phyloP scores from a whole-genome alignment of 768 basidiomycete genomes.

The Ramaria sp. region DNA sequence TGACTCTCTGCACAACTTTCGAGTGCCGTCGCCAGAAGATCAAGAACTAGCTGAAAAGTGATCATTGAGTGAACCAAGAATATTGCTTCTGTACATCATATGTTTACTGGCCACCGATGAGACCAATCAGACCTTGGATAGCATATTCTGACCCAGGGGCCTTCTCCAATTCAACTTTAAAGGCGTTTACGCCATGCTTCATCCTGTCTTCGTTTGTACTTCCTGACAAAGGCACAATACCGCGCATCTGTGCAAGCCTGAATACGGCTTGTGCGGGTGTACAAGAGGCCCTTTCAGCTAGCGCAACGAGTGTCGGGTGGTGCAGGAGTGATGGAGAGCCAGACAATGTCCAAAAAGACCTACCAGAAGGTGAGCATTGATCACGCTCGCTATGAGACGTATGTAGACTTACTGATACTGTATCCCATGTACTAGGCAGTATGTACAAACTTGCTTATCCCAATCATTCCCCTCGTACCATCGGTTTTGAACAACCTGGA shows the following conservation, averaged over 20 bases:
- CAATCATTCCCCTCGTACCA: constrained; percentile 79
- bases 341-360: constrained; percentile 82
- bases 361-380: constrained; percentile 18
- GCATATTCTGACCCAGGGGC: constrained; percentile 19
- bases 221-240: constrained; percentile 65
- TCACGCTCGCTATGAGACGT: not conserved
- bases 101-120: not conserved
- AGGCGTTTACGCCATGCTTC: constrained; percentile 47
- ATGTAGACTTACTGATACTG: constrained; percentile 52
- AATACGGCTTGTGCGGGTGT: constrained; percentile 61
- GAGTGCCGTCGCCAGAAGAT: not conserved
- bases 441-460: constrained; percentile 54
- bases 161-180: constrained; percentile 24
- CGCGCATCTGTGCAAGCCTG: constrained; percentile 54
- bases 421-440: constrained; percentile 52
- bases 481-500: constrained; percentile 73
- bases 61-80: no score
- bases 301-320: constrained; percentile 33
- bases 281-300: constrained; percentile 36
- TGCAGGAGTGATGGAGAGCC: constrained; percentile 58
- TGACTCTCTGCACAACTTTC: constrained; percentile 4
- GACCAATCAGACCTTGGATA: constrained; percentile 13
- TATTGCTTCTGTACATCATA: not conserved
- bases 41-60: no score
- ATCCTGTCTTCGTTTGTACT: constrained; percentile 61